Evolutionary conservation across 2,329 filamentous ascomycete species (phyloP).

Genomic region (Paradendryphiella salina): DNA sequence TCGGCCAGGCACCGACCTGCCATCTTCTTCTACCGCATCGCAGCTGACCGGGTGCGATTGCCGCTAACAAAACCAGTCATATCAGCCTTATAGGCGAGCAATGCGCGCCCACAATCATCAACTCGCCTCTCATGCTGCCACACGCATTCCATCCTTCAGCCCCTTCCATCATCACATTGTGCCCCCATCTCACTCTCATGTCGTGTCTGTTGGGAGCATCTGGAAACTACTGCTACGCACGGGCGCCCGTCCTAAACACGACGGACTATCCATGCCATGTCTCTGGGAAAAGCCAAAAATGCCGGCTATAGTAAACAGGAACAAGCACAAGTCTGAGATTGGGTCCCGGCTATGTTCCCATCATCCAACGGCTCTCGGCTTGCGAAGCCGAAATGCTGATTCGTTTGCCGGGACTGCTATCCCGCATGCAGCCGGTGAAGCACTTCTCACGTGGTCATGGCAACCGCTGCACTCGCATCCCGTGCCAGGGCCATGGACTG

Average conservation of each 20-base stretch:
- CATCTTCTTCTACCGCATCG: neutral
- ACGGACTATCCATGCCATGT: neutral
- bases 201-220: neutral
- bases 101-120: too few species aligned
- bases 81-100: neutral
- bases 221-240: neutral
- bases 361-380: neutral
- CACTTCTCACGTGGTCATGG: conserved; percentile 3
- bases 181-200: too few species aligned
- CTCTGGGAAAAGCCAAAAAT: neutral
- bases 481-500: neutral
- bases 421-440: conserved; percentile 4
- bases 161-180: too few species aligned
- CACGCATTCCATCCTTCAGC: too few species aligned
- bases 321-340: neutral
- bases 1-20: conserved; percentile 1
- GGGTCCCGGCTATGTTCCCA: neutral
- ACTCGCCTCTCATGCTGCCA: too few species aligned
- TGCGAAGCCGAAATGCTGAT: neutral
- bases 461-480: neutral
- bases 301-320: neutral
- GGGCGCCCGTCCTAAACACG: neutral
- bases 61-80: conserved; percentile 1
- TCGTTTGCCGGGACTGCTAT: neutral
- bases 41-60: conserved; percentile 9